Evolutionary conservation across 805 yeast genomes (phyloP).

Genomic region (Brettanomyces sp.): DNA sequence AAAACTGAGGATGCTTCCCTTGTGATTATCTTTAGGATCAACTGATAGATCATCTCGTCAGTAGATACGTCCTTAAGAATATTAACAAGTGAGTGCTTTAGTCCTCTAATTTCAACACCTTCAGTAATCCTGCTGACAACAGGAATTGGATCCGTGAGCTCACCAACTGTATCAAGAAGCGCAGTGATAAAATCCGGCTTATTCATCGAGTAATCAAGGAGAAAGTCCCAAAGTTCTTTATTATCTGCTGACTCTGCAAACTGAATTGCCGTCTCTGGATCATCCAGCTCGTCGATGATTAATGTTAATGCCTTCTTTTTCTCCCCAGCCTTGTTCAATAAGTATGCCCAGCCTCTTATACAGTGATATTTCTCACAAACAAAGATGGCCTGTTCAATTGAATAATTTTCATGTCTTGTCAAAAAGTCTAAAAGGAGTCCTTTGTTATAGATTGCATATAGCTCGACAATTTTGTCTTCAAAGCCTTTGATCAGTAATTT

Average conservation of each 20-base stretch:
- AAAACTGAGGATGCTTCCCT: slow-evolving; percentile 38
- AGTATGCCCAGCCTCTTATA: slow-evolving; percentile 66
- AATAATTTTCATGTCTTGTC: slow-evolving; percentile 49
- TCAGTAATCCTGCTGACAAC: slow-evolving; percentile 59
- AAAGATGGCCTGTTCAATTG: slow-evolving; percentile 60
- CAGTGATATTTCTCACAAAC: slow-evolving; percentile 47
- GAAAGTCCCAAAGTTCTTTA: slow-evolving; percentile 69
- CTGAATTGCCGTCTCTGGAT: slow-evolving; percentile 71
- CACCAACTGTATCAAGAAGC: slow-evolving; percentile 60
- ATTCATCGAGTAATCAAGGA: slow-evolving; percentile 59
- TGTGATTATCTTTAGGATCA: slow-evolving; percentile 45
- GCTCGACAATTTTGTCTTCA: slow-evolving; percentile 57
- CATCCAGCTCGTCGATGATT: slow-evolving; percentile 67
- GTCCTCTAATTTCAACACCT: slow-evolving; percentile 53
- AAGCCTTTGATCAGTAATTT: slow-evolving; percentile 42
- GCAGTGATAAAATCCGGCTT: slow-evolving; percentile 73
- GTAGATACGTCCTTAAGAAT: slow-evolving; percentile 59
- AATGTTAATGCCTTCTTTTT: slow-evolving; percentile 64
- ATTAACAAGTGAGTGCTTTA: slow-evolving; percentile 49
- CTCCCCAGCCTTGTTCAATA: slow-evolving; percentile 78
- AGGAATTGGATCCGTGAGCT: slow-evolving; percentile 55
- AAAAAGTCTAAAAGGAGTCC: slow-evolving; percentile 50
- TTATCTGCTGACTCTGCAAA: slow-evolving; percentile 67
- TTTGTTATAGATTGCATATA: slow-evolving; percentile 58
- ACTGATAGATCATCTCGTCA: slow-evolving; percentile 40